Percentiles rank a stretch among this genome's conserved stretches.
Evolutionary conservation across 352 stramenopile species (phyloP).

Genomic region (Globisporangium spiculum): DNA sequence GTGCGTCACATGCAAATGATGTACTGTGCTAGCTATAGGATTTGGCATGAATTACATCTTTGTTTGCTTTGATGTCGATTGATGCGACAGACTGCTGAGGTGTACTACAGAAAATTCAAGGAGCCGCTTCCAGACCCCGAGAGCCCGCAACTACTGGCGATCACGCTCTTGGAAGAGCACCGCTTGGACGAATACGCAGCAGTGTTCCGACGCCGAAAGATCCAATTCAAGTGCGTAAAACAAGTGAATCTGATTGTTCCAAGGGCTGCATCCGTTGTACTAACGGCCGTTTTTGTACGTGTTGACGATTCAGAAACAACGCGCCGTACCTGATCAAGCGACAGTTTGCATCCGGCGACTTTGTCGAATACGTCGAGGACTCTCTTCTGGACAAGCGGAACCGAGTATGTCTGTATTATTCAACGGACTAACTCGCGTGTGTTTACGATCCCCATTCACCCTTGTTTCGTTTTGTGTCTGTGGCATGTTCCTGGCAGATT

Average conservation of each 20-base stretch:
- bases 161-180: conserved; percentile 46
- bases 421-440: too few species aligned
- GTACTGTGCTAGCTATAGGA: neutral
- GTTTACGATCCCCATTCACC: neutral
- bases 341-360: conserved; percentile 62
- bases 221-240: conserved; percentile 46
- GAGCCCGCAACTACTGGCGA: conserved; percentile 35
- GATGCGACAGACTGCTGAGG: conserved; percentile 39
- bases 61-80: neutral
- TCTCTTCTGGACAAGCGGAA: conserved; percentile 74
- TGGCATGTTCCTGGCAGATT: conserved; percentile 22
- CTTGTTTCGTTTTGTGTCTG: neutral
- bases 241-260: too few species aligned
- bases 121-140: conserved; percentile 65
- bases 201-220: conserved; percentile 56
- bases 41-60: neutral
- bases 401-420: conserved; percentile 32
- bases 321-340: conserved; percentile 75
- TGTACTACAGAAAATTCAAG: conserved; percentile 84
- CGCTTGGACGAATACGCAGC: conserved; percentile 51
- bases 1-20: conserved; percentile 16
- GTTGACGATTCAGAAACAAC: conserved; percentile 41
- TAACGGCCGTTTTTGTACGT: neutral
- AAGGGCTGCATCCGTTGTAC: neutral
- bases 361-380: conserved; percentile 75